Evolutionary conservation across 495 filamentous ascomycete species (phyloP), one percentile per base, ranked within the genome.

Genomic region (Pseudevernia furfuracea): DNA sequence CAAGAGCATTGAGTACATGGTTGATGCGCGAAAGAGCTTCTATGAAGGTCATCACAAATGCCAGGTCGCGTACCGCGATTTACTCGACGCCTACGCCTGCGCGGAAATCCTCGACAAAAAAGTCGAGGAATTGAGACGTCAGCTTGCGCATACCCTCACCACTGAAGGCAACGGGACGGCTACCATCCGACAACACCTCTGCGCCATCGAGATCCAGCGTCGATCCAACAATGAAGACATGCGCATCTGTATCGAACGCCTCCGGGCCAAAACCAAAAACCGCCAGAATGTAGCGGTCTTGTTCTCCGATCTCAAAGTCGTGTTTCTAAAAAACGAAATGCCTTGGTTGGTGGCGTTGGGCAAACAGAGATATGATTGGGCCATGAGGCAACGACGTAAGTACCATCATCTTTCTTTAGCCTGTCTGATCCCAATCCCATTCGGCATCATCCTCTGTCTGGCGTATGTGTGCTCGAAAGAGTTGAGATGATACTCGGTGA

Each of bases 1-100:
- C 52, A 63, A 63, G n/a, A 52, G 61, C 46, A 39, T 57, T 6
- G 61, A 63, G 8, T 63, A 63, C 61, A 3, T 58, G 3, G 41
- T 28, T 39, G 49, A 58, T n/a, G 53, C 52, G 17, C 61, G 61
- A 8, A 12, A 21, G 2, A 32, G 25, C 49, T 63, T 57, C 61
- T 63, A 57, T 52, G 23, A 41, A 19, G 17, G 52, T 52, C 61
- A 57, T 19, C 3, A 25, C 37, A 63, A 63, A 23, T 63, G 46
- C 61, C 61, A 58, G 11, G 6, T 25, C 32, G 61, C 61, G 2
- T 63, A 41, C 32, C 48, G 61, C 48, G 17, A 21, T 11, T 28
- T 63, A 0, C 49, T 38, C 28, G 61, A 56, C 37, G 48, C 49
- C 0, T 15, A 38, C 38, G 48, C 52, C 36, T 36, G 39, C 25